Conservation (phyloP, 164 flowering plant genomes). For the Vitis vinifera region ASM3070453v1 NC_081806.1:4852001-4852500, state of each 20-base stretch:
- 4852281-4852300: conserved; percentile 78
- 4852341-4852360: conserved; percentile 78
- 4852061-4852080: too few relatives aligned
- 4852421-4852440: conserved; percentile 55
- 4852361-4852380: conserved; percentile 83
- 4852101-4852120: too few relatives aligned
- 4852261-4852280: background rate
- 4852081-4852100: too few relatives aligned
- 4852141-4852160: too few relatives aligned
- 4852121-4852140: too few relatives aligned
- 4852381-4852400: conserved; percentile 42
- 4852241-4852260: too few relatives aligned
- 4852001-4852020: too few relatives aligned
- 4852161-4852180: conserved; percentile 49
- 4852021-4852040: too few relatives aligned
- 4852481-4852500: too few relatives aligned
- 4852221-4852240: background rate
- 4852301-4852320: conserved; percentile 93
- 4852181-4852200: conserved; percentile 88
- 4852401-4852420: conserved; percentile 73
- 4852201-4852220: conserved; percentile 61
- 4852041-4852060: too few relatives aligned
- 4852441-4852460: conserved; percentile 33
- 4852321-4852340: conserved; percentile 97
- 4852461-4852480: too few relatives aligned